Base-by-base conservation (phyloP, 2,329 filamentous ascomycete species). In the Calonectria pseudoreteaudii region DNA sequence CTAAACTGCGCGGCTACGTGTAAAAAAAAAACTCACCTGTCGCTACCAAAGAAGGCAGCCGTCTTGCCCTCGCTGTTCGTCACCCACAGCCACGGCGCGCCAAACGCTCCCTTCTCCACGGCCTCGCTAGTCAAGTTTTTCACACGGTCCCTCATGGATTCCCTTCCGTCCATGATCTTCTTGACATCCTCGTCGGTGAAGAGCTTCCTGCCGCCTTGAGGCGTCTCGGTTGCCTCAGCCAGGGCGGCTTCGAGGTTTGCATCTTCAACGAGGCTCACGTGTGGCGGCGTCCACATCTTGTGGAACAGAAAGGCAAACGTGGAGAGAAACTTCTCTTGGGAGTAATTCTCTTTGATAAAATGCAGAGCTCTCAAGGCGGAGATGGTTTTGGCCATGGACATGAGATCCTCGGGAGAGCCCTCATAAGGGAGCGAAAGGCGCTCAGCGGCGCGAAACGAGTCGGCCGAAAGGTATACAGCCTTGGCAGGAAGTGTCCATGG, bases 1-100 rank as follows among this genome's bases (percentile, higher is more conserved):
- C 34, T 11, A 3, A 16, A 36, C 0, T 10, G 23, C 26, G 13
- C 23, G 20, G 13, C n/a, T 26, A 14, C 4, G 13, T 50, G 16
- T 20, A 10, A 28, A n/a, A n/a, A n/a, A n/a, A n/a, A n/a, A 36
- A 79, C 80, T 75, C 70, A 85, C 90, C 91, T 86, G 84, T 96
- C 94, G 84, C 93, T 95, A 3, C 94, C 94, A 83, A 96, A 96
- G 82, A 95, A 95, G 0, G 92, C 90, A 85, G 94, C 92, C 64
- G 87, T 87, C 70, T 87, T 83, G 0, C 92, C 93, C 74, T 88
- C 82, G 2, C 80, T 82, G 78, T 93, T 91, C 23, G 86, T 88
- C 4, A 92, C 94, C 89, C 91, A 92, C 74, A 94, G 87, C 94
- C 94, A 96, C 1, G 94, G 94, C 65, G 91, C 91, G 0, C 94